Base-by-base conservation (phyloP, 164 flowering plant species). In the Protea cynaroides region DNA sequence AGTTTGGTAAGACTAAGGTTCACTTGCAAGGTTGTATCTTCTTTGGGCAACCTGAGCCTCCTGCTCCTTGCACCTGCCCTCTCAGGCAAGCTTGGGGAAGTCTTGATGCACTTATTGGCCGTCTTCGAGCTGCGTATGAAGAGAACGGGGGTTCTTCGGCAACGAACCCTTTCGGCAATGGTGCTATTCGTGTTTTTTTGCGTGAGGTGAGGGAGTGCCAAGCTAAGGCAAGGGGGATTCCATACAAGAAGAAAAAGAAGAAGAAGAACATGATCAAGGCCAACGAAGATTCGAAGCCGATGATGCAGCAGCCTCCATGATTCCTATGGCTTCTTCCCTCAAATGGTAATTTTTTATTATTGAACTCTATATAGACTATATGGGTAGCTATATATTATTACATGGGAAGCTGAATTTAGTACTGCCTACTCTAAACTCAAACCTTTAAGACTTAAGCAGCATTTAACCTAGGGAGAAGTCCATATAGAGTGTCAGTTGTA, bases 71-170 rank as follows among this genome's bases (percentile, higher is more conserved):
- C 60, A 74, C 77, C 24, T 84, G 88, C 56, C 85, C 88, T 0
- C 76, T 82, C 4, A 81, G 69, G 38, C 86, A 83, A 66, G 86
- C 86, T n/a, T 83, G 86, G 86, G 86, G 86, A 7, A 83, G 86
- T 74, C 77, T 83, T 0, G 86, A 83, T 43, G 84, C 86, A 0
- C 84, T 83, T 64, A 77, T 83, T 71, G 86, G 86, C 21, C 74
- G 86, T 1, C 86, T 83, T n/a, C 49, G 86, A 24, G 86, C 86
- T 19, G 87, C 87, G 3, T 83, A 75, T 23, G 87, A 83, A 67
- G 87, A 83, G 58, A 79, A 83, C 49, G 85, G 88, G 0, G 85
- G 85, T 13, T 43, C 64, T 21, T 80, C 78, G 10, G 88, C 80
- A 66, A 78, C 71, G 0, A 84, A 84, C 75, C 88, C 88, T 1